phyloP scores from a whole-genome alignment of 257 asterid genomes.

The Fraxinus pennsylvanica region DNA sequence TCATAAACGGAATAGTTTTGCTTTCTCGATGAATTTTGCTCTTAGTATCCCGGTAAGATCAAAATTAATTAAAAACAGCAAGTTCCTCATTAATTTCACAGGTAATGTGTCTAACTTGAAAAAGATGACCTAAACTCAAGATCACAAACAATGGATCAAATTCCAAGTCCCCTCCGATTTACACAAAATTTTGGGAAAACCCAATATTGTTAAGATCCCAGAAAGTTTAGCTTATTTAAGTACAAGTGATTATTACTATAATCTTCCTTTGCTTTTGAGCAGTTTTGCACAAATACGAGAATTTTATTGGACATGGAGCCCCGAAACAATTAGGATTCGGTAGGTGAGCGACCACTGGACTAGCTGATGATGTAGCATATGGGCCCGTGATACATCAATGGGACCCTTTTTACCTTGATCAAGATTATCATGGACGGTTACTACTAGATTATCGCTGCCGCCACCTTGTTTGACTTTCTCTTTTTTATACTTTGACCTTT shows the following conservation, averaged over 20 bases:
- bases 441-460: constrained; percentile 8
- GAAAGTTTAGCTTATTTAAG: background rate
- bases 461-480: background rate
- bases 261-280: constrained; percentile 34
- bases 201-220: background rate
- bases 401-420: constrained; percentile 20
- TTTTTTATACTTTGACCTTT: background rate
- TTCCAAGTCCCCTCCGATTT: constrained; percentile 1
- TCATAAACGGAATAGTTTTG: background rate
- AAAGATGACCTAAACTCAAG: background rate
- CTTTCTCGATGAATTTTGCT: background rate
- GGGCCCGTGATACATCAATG: constrained; percentile 25
- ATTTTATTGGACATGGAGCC: constrained; percentile 37
- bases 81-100: background rate
- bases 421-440: background rate
- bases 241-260: constrained; percentile 14
- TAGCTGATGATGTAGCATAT: constrained; percentile 7
- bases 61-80: background rate
- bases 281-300: constrained; percentile 28
- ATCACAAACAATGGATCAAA: background rate
- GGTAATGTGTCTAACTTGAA: background rate
- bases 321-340: constrained; percentile 35
- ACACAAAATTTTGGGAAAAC: background rate
- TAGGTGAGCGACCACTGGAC: constrained; percentile 42
- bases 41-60: background rate